phyloP scores from a whole-genome alignment of 768 basidiomycete species.

The Boletales sp. region DNA sequence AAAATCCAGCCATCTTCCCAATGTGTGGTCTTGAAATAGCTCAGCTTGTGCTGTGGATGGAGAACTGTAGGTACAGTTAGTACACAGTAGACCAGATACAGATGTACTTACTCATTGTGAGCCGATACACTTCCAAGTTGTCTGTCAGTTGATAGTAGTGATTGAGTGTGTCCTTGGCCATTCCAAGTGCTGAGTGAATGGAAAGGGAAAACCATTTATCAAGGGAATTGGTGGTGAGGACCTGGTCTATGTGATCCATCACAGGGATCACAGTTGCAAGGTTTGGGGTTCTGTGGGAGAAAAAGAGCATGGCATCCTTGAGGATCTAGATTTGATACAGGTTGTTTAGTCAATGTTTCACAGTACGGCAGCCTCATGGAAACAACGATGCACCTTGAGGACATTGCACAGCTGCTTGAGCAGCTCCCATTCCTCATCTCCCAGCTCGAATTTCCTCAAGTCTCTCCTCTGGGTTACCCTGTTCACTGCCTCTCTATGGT shows the following conservation, averaged over 20 bases:
- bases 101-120: too few relatives aligned
- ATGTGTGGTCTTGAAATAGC: too few relatives aligned
- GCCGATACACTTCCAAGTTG: too few relatives aligned
- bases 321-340: constrained; percentile 33
- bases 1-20: too few relatives aligned
- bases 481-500: constrained; percentile 21
- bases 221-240: constrained; percentile 8
- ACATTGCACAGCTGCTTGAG: constrained; percentile 27
- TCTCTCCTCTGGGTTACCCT: constrained; percentile 10
- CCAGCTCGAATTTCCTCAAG: constrained; percentile 24
- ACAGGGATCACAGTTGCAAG: constrained; percentile 35
- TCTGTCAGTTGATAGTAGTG: too few relatives aligned
- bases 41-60: too few relatives aligned
- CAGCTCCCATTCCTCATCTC: constrained; percentile 31
- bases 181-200: too few relatives aligned
- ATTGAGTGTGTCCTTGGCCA: too few relatives aligned
- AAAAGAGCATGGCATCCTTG: constrained; percentile 34
- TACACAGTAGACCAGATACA: too few relatives aligned
- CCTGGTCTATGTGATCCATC: constrained; percentile 34
- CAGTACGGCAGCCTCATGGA: too few relatives aligned
- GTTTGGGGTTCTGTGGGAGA: constrained; percentile 26
- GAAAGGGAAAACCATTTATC: not conserved
- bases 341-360: too few relatives aligned
- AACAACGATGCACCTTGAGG: constrained; percentile 29
- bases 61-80: too few relatives aligned